phyloP scores from a whole-genome alignment of 768 basidiomycete species.

The Naematelia aurantialba region DNA sequence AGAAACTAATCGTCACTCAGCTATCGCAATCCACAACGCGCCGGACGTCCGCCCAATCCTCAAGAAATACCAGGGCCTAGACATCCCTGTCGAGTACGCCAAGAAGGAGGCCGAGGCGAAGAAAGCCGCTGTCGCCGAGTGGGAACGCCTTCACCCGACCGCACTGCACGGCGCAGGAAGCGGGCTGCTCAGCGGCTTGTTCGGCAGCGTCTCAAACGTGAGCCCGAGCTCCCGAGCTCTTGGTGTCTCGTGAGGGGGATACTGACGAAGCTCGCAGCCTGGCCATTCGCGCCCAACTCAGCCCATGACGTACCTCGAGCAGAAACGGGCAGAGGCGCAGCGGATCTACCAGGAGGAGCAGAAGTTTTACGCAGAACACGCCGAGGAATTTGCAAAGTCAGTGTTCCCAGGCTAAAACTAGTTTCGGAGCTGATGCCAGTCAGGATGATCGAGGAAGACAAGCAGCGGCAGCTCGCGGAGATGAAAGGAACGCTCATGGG shows the following conservation, averaged over 20 bases:
- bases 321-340: conserved; percentile 48
- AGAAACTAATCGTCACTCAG: conserved; percentile 52
- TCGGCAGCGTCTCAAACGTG: conserved; percentile 46
- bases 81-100: conserved; percentile 83
- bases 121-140: conserved; percentile 70
- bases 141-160: conserved; percentile 57
- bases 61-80: conserved; percentile 76
- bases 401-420: background rate
- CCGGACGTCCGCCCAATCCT: conserved; percentile 83
- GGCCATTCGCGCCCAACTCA: conserved; percentile 40
- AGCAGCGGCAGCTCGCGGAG: conserved; percentile 49
- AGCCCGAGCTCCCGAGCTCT: conserved; percentile 10
- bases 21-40: conserved; percentile 86
- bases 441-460: conserved; percentile 50
- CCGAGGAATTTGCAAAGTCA: conserved; percentile 49
- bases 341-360: conserved; percentile 48
- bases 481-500: conserved; percentile 47
- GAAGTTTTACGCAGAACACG: conserved; percentile 49
- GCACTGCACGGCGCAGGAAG: conserved; percentile 24
- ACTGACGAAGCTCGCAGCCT: conserved; percentile 20
- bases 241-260: background rate
- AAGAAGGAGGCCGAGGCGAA: conserved; percentile 82
- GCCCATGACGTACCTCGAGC: conserved; percentile 50
- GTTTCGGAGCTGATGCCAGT: background rate
- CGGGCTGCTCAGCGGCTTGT: conserved; percentile 36